A percentile compares a stretch with the other conserved stretches of the same genome.
Evolutionary conservation across 2,329 filamentous ascomycete species (phyloP).

Genomic region (Cladosporium sp.): DNA sequence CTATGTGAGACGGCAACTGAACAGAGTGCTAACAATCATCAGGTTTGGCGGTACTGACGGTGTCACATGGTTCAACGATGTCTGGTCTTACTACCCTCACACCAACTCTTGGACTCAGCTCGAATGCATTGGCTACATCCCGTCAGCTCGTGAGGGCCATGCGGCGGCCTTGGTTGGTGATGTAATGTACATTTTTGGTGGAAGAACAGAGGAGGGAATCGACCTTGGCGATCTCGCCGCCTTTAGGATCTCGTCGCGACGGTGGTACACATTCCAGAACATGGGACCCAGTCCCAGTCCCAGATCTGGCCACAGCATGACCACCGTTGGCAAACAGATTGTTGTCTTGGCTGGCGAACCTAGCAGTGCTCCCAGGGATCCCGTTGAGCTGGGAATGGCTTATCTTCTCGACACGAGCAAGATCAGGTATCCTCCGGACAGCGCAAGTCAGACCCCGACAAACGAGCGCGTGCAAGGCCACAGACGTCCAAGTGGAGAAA

Average conservation of each 20-base stretch:
- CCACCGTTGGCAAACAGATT: conserved; percentile 85
- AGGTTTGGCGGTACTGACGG: conserved; percentile 94
- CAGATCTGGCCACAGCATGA: conserved; percentile 96
- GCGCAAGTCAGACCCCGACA: conserved; percentile 30
- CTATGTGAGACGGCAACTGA: conserved; percentile 49
- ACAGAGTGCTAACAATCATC: conserved; percentile 41
- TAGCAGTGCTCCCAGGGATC: conserved; percentile 75
- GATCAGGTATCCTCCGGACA: conserved; percentile 82
- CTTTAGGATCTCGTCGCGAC: conserved; percentile 72
- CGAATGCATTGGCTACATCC: conserved; percentile 97
- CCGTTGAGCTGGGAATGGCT: conserved; percentile 79
- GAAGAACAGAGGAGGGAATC: conserved; percentile 85
- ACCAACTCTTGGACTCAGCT: conserved; percentile 80
- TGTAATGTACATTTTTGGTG: conserved; percentile 99
- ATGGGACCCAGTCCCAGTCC: conserved; percentile 96
- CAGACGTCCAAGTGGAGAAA: conserved; percentile 32
- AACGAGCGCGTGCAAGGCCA: conserved; percentile 27
- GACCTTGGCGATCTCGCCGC: conserved; percentile 93
- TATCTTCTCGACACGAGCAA: conserved; percentile 94
- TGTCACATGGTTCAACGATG: conserved; percentile 96
- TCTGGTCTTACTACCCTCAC: conserved; percentile 90
- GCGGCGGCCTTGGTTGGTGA: conserved; percentile 91
- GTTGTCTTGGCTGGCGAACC: conserved; percentile 93
- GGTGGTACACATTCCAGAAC: conserved; percentile 99
- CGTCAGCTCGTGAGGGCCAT: conserved; percentile 87